A percentile compares a stretch with the other conserved stretches of the same genome.
Evolutionary conservation across 2,329 filamentous ascomycete species (phyloP).

Genomic region (Stachybotrys chartarum): DNA sequence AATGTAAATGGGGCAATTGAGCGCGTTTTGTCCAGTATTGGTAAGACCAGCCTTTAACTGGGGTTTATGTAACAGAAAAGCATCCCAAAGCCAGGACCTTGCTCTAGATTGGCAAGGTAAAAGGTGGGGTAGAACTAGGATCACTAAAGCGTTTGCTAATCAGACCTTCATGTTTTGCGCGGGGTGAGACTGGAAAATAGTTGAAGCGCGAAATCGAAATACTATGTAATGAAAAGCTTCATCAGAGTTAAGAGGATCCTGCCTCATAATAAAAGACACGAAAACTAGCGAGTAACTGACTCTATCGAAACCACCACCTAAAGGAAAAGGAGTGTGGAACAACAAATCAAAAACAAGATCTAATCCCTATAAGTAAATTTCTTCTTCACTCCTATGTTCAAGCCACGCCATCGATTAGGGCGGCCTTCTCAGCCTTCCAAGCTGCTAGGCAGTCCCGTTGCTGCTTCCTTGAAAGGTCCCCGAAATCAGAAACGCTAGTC

Average conservation of each 20-base stretch:
- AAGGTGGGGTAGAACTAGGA: neutral
- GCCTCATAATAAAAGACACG: neutral
- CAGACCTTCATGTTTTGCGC: neutral
- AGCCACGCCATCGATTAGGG: neutral
- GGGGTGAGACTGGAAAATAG: neutral
- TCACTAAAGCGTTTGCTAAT: neutral
- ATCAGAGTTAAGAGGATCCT: neutral
- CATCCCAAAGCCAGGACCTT: neutral
- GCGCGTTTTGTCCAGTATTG: neutral
- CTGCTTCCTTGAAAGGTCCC: neutral
- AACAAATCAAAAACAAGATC: neutral
- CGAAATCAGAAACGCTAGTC: neutral
- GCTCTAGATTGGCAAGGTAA: neutral
- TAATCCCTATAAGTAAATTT: neutral
- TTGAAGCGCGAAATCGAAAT: neutral
- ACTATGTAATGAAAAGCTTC: neutral
- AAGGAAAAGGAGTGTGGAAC: neutral
- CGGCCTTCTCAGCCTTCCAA: neutral
- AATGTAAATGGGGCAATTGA: neutral
- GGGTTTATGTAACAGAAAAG: neutral
- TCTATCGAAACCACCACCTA: neutral
- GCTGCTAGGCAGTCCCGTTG: neutral
- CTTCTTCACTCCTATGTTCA: neutral
- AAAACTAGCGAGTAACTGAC: neutral
- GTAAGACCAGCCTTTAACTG: neutral